Base-by-base conservation (phyloP, 805 yeast species). In the Candida xiaguanensis region DNA sequence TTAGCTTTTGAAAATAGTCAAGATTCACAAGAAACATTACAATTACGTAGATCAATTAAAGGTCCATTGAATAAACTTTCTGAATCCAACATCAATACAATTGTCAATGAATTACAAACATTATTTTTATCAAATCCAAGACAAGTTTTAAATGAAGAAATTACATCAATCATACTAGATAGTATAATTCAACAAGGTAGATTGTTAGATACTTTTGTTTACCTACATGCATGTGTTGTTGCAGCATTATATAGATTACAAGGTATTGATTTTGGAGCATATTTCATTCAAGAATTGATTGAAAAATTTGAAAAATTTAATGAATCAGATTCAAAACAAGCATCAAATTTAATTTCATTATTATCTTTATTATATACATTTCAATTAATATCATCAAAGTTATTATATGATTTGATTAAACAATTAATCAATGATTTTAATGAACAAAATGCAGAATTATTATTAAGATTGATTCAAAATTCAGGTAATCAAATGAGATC, bases 241-340 rank as follows among this genome's bases (percentile, higher is more conserved):
- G 81, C 81, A 16, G 82, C 95, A 1, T 58, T 93, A 17, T 88
- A 85, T 62, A 74, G 85, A 44, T 53, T 80, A 15, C 85, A 85
- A 49, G 98, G 99, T 15, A 77, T 81, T 27, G 96, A 88, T 45
- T 84, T 88, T 58, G 97, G 96, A 43, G 99, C 97, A 0, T 75
- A 68, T 49, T 82, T 89, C 43, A 70, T 89, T 24, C 99, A 93
- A 55, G 70, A 77, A 0, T 55, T 85, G 40, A 85, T 90, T n/a
- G 95, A 86, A 44, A 72, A 68, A 40, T 78, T 85, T 50, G 80
- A 82, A 26, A 51, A 51, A 3, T 57, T 51, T 38, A 65, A 72
- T 29, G 59, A 59, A 4, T 39, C 53, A 2, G 31, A 44, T 2
- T 58, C 65, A 0, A 74, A 70, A 37, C 79, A 77, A 45, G 71